Conservation (phyloP, 345 rosid genomes). For the Stellera chamaejasme region DNA sequence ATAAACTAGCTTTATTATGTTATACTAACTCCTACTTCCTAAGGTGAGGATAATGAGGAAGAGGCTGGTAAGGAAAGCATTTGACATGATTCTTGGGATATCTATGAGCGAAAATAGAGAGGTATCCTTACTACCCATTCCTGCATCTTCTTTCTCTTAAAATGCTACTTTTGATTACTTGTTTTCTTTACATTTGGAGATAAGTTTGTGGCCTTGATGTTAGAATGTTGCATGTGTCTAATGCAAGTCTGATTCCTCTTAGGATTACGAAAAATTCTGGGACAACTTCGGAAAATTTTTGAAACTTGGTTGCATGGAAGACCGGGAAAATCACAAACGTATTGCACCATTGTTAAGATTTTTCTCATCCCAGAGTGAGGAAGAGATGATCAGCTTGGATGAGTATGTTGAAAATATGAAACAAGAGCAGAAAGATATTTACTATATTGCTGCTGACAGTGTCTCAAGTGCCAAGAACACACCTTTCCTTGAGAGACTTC, state of each 20-base stretch:
- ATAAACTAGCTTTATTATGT: neutral
- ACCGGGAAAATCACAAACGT: conserved; percentile 97
- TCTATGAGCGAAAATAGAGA: conserved; percentile 85
- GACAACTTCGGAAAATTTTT: conserved; percentile 80
- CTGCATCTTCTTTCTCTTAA: neutral
- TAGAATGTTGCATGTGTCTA: neutral
- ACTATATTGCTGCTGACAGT: conserved; percentile 85
- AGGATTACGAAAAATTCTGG: conserved; percentile 98
- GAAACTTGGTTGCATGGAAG: conserved; percentile 94
- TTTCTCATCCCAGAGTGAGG: conserved; percentile 95
- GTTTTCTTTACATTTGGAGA: neutral
- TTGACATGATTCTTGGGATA: conserved; percentile 92
- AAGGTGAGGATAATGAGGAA: conserved; percentile 95
- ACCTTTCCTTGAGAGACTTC: conserved; percentile 91
- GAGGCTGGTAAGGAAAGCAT: conserved; percentile 85
- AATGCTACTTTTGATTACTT: neutral
- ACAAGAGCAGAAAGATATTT: conserved; percentile 88
- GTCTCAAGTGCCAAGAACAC: conserved; percentile 81
- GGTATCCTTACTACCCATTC: conserved; percentile 25
- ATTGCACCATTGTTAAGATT: conserved; percentile 88
- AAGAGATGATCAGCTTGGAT: conserved; percentile 90
- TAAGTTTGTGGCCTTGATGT: neutral
- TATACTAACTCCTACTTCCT: conserved; percentile 5
- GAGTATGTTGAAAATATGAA: conserved; percentile 98
- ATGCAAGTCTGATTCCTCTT: conserved; percentile 11